A percentile compares a stretch with the other conserved stretches of the same genome.
Evolutionary conservation across 2,329 filamentous ascomycete species (phyloP).

Genomic region (Chaetothyriales sp.): DNA sequence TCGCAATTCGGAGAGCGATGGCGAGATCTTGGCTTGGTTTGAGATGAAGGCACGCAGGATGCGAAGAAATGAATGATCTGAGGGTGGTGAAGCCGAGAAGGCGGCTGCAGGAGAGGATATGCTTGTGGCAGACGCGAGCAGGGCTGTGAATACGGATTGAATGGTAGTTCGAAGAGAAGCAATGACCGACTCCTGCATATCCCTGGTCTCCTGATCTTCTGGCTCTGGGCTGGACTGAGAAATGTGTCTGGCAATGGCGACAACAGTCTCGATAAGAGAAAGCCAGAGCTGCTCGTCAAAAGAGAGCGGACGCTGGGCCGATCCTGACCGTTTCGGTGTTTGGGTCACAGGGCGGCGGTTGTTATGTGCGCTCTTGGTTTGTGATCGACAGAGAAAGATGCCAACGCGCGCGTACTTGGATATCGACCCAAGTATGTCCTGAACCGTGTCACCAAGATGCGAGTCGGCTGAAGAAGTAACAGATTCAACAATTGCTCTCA

Average conservation of each 20-base stretch:
- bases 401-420: slow-evolving; percentile 86
- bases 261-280: slow-evolving; percentile 47
- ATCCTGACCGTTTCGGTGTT: neutral
- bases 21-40: slow-evolving; percentile 64
- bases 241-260: slow-evolving; percentile 50
- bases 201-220: slow-evolving; percentile 3
- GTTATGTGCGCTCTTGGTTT: slow-evolving; percentile 38
- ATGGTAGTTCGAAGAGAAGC: slow-evolving; percentile 58
- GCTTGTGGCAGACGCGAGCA: slow-evolving; percentile 58
- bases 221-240: slow-evolving; percentile 21
- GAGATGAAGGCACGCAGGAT: slow-evolving; percentile 80
- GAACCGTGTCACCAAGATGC: slow-evolving; percentile 49
- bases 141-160: slow-evolving; percentile 77
- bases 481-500: slow-evolving; percentile 41
- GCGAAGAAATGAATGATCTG: slow-evolving; percentile 65
- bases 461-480: slow-evolving; percentile 36
- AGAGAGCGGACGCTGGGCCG: slow-evolving; percentile 33
- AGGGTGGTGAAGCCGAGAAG: slow-evolving; percentile 20
- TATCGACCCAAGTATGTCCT: slow-evolving; percentile 59
- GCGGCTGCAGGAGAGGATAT: slow-evolving; percentile 15
- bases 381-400: slow-evolving; percentile 85
- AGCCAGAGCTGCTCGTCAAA: slow-evolving; percentile 52
- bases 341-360: neutral
- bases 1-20: slow-evolving; percentile 73
- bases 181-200: neutral